Evolutionary conservation across 2,329 filamentous ascomycete species (phyloP), one percentile per base, ranked within the genome.

Genomic region (Clonostachys rosea): DNA sequence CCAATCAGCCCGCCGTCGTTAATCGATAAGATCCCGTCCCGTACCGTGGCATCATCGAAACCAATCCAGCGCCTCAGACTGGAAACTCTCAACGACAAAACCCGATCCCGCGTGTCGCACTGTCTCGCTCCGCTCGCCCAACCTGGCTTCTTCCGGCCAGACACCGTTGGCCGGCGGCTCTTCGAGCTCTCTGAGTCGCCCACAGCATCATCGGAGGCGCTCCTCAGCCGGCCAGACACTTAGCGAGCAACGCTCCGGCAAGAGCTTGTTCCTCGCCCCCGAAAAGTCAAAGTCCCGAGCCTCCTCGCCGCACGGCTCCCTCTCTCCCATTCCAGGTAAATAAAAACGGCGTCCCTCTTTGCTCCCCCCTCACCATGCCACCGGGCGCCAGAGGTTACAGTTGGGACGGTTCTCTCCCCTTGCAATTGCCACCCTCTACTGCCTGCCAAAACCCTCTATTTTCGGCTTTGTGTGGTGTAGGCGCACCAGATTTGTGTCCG

Each of bases 321-420:
- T 83, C 46, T 75, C 78, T 50, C 73, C 80, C 34, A 75, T 83
- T 56, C 73, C 76, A 58, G 79, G 78, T 77, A 78, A 61, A 75
- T 73, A 49, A 43, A 43, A 36, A 42, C 41, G 39, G 34, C 43
- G 45, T 39, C 39, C 45, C 35, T 36, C 30, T 47, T 30, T 45
- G 46, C 46, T 40, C 44, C 44, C 43, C 43, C 42, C 48, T 45
- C 18, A 3, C 34, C 33, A 8, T 34, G 14, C 43, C n/a, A 24
- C 24, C 14, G 7, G 16, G 12, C 40, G 40, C n/a, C 18, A 14
- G n/a, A 30, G 24, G 24, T 30, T 30, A 30, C 24, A 30, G 24
- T 30, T 9, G 24, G 24, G 8, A 30, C 24, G 24, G 24, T 30
- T 30, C 24, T 30, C 24, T 9, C 9, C 16, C 40, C 6, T 16